Evolutionary conservation across 2,329 filamentous ascomycete genomes (phyloP), one percentile per base, ranked within the genome.

Genomic region (Ophiostoma sp.): DNA sequence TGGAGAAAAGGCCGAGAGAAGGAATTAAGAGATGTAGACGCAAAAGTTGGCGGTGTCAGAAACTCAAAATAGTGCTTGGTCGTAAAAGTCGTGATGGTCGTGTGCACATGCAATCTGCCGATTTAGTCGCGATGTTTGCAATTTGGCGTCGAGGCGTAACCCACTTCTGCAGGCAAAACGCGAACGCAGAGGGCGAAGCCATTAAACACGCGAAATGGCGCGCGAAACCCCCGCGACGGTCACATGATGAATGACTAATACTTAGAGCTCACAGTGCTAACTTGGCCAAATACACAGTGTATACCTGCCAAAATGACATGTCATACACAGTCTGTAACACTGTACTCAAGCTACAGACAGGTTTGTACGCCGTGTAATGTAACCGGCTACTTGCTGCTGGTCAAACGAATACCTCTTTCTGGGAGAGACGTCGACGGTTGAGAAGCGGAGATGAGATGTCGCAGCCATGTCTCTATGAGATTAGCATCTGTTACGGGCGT

Each of bases 191-290:
- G 65, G 65, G 64, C 64, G 64, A 63, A 63, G 60, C 14, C 40
- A 42, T 42, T 63, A 42, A 16, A 64, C 63, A 18, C 63, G 63
- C 49, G 49, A 27, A 55, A 47, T 58, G 60, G 44, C 55, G 45
- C 71, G 72, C 72, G 72, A 73, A 73, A 70, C 58, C 58, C 65
- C 70, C 71, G 64, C 71, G 71, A 38, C 16, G 16, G 67, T 73
- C 72, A 73, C 69, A 44, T 73, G 71, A n/a, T 2, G 6, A 8
- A 52, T 45, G 0, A 9, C 1, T 62, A 62, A 62, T 36, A 9
- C 7, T 0, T 0, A 4, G n/a, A 55, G 1, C 11, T 9, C 6
- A 55, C 18, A 55, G 49, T 55, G 49, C n/a, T 18, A 27, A 55
- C 3, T 11, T 8, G n/a, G 3, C 18, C n/a, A 58, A 5, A 9